These are phyloP conservation scores for Rhodocollybia butyracea DNA, from an alignment of 768 basidiomycete genomes.

Conservation along the genomic window DNA sequence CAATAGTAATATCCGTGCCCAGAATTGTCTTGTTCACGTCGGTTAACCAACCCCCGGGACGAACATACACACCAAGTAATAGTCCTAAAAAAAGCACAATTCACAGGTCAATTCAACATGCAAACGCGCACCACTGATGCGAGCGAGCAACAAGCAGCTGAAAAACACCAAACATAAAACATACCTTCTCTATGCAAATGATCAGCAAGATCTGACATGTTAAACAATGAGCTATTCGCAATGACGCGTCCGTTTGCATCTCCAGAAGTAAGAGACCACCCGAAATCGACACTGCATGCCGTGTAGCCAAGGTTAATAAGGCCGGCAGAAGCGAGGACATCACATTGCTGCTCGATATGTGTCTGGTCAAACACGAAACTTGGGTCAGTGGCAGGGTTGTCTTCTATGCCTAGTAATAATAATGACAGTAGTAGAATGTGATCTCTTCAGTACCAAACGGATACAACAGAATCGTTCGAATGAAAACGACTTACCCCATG, in stretches of 20 bases:
- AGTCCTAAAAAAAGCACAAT: neutral
- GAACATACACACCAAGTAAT: conserved; percentile 8
- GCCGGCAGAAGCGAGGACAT: conserved; percentile 2
- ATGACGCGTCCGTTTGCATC: conserved; percentile 11
- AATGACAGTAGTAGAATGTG: too few relatives aligned
- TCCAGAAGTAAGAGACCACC: conserved; percentile 11
- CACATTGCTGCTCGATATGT: conserved; percentile 6
- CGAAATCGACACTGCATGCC: conserved; percentile 7
- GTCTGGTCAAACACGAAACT: conserved; percentile 5
- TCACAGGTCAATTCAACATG: neutral
- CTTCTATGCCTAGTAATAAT: conserved; percentile 7
- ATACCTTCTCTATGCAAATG: conserved; percentile 9
- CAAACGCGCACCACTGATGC: too few relatives aligned
- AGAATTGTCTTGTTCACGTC: conserved; percentile 11
- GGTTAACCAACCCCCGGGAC: conserved; percentile 7
- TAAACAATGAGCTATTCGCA: conserved; percentile 1
- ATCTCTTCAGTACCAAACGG: too few relatives aligned
- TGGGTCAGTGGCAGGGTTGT: conserved; percentile 5
- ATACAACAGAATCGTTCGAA: too few relatives aligned
- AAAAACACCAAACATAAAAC: too few relatives aligned
- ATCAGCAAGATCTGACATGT: conserved; percentile 3
- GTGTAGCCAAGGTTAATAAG: neutral
- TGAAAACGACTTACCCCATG: too few relatives aligned
- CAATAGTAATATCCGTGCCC: conserved; percentile 8
- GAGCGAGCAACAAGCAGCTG: too few relatives aligned